phyloP scores from a whole-genome alignment of 805 yeast species.

The Lipomyces kockii region DNA sequence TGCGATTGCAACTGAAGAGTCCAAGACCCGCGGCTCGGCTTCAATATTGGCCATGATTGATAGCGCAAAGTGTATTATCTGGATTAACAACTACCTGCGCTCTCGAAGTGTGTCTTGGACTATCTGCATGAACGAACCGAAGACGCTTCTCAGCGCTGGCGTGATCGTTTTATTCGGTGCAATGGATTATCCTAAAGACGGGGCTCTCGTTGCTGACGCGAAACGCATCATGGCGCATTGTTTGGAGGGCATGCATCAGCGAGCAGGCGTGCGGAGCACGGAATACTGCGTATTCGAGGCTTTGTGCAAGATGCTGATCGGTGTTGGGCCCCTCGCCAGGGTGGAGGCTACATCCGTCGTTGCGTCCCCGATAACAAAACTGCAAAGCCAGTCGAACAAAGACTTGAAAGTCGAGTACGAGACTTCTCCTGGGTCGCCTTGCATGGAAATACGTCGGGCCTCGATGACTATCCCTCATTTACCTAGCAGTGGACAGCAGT shows the following conservation, averaged over 20 bases:
- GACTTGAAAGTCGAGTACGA: neutral
- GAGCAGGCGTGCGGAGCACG: constrained; percentile 19
- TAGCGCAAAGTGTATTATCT: constrained; percentile 44
- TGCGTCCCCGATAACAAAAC: neutral
- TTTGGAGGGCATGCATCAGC: constrained; percentile 34
- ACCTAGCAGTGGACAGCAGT: constrained; percentile 22
- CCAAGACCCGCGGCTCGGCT: constrained; percentile 37
- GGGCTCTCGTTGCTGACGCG: constrained; percentile 74
- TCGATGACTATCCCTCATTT: constrained; percentile 33
- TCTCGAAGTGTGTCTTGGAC: constrained; percentile 40
- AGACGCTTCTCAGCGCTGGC: constrained; percentile 38
- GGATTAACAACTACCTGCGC: constrained; percentile 41
- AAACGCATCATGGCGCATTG: constrained; percentile 54
- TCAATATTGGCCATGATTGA: constrained; percentile 45
- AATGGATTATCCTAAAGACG: constrained; percentile 81
- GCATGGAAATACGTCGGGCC: neutral
- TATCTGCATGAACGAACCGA: constrained; percentile 41
- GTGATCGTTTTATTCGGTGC: constrained; percentile 56
- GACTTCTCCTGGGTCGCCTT: neutral
- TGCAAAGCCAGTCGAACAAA: neutral
- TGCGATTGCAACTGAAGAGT: constrained; percentile 40
- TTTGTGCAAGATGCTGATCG: constrained; percentile 14
- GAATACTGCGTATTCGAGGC: constrained; percentile 24
- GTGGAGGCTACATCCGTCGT: constrained; percentile 1
- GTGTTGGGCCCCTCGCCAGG: neutral